These are phyloP conservation scores for Calonectria hongkongensis DNA, from an alignment of 2,329 filamentous ascomycete genomes.

Conservation along the genomic window DNA sequence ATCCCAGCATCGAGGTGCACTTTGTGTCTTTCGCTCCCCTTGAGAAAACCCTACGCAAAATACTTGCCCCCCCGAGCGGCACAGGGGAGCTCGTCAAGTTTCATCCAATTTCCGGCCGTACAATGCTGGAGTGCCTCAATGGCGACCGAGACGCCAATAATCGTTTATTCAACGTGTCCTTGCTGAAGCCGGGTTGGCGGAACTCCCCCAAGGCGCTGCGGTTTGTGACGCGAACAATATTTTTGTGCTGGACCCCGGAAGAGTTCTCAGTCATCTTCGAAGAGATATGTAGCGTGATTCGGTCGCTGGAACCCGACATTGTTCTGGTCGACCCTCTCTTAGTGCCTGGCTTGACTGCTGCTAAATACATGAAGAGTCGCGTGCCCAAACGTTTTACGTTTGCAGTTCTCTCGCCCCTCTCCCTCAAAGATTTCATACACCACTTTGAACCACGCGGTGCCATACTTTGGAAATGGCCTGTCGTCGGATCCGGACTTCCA, in stretches of 20 bases:
- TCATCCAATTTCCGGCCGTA: background rate
- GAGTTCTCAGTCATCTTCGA: background rate
- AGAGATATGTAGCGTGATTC: background rate
- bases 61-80: background rate
- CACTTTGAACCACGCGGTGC: background rate
- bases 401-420: background rate
- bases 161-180: background rate
- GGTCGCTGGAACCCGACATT: background rate
- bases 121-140: background rate
- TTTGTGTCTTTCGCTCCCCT: background rate
- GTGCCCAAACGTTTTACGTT: background rate
- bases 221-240: background rate
- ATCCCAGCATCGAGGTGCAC: background rate
- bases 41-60: background rate
- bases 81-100: background rate
- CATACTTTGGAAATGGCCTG: background rate
- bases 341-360: background rate
- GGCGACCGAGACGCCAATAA: background rate
- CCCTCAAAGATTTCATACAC: background rate
- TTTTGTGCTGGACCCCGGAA: background rate
- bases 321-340: background rate
- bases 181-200: background rate
- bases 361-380: background rate
- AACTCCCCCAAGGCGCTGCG: background rate
- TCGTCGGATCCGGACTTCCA: background rate